A percentile compares a stretch with the other conserved stretches of the same genome.
phyloP scores from a whole-genome alignment of 306 rosid genomes.

The Pterocarpus macrocarpus region DNA sequence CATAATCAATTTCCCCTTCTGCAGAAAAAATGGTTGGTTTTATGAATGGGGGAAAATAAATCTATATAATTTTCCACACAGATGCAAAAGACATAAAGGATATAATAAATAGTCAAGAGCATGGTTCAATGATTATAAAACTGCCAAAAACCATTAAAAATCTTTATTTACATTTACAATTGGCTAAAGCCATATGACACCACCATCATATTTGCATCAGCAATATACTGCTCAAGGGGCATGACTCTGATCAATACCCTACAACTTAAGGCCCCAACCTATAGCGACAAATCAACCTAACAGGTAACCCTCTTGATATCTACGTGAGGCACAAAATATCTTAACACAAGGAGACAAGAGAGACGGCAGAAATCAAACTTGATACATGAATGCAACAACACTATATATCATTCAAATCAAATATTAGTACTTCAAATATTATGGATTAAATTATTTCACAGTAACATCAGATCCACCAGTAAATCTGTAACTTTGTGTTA shows the following conservation, averaged over 20 bases:
- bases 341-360: not conserved
- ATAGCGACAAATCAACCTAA: constrained; percentile 32
- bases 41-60: constrained; percentile 29
- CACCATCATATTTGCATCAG: constrained; percentile 26
- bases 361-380: not conserved
- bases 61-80: constrained; percentile 9
- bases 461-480: constrained; percentile 9
- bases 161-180: constrained; percentile 26
- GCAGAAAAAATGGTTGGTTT: constrained; percentile 33
- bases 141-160: constrained; percentile 10
- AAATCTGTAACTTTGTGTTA: constrained; percentile 12
- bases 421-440: not conserved
- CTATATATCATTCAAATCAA: not conserved
- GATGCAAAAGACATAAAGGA: not conserved
- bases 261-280: constrained; percentile 9
- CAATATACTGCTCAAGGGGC: constrained; percentile 37
- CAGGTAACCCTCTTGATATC: constrained; percentile 29
- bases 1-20: constrained; percentile 92
- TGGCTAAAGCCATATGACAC: constrained; percentile 21
- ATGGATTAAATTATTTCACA: constrained; percentile 18
- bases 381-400: not conserved
- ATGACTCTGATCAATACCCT: constrained; percentile 18
- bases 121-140: constrained; percentile 14
- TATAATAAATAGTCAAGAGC: constrained; percentile 23
- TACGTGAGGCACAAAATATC: constrained; percentile 11